phyloP scores from a whole-genome alignment of 768 basidiomycete genomes.

The Russula emetica region DNA sequence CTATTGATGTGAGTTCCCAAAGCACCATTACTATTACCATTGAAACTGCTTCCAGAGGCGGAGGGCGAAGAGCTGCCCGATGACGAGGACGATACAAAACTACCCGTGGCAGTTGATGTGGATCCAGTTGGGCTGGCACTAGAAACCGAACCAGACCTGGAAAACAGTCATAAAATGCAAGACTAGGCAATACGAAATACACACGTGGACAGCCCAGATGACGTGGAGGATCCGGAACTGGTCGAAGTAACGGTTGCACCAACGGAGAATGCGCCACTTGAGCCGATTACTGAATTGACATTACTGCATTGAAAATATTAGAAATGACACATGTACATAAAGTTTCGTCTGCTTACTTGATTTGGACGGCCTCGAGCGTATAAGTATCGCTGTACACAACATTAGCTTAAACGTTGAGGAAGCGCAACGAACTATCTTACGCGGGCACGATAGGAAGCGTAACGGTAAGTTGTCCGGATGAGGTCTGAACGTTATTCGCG shows the following conservation, averaged over 20 bases:
- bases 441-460: conserved; percentile 12
- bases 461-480: neutral
- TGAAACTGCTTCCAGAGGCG: conserved; percentile 13
- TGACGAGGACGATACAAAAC: neutral
- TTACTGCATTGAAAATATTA: conserved; percentile 14
- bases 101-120: neutral
- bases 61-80: conserved; percentile 2
- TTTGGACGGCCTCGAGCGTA: conserved; percentile 21
- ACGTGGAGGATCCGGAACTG: conserved; percentile 2
- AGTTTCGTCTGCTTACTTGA: conserved; percentile 9
- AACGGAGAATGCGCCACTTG: conserved; percentile 4
- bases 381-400: conserved; percentile 12
- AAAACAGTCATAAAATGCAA: neutral
- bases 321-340: neutral
- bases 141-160: conserved; percentile 15
- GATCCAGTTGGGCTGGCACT: neutral
- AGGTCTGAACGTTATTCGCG: conserved; percentile 21
- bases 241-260: conserved; percentile 12
- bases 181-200: neutral
- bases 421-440: conserved; percentile 6
- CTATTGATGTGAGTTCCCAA: neutral
- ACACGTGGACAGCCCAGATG: conserved; percentile 9
- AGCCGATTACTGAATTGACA: conserved; percentile 2
- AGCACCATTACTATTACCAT: conserved; percentile 14
- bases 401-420: neutral